These are phyloP conservation scores for Suillus subaureus DNA, from an alignment of 768 basidiomycete genomes.

Conservation along the genomic window DNA sequence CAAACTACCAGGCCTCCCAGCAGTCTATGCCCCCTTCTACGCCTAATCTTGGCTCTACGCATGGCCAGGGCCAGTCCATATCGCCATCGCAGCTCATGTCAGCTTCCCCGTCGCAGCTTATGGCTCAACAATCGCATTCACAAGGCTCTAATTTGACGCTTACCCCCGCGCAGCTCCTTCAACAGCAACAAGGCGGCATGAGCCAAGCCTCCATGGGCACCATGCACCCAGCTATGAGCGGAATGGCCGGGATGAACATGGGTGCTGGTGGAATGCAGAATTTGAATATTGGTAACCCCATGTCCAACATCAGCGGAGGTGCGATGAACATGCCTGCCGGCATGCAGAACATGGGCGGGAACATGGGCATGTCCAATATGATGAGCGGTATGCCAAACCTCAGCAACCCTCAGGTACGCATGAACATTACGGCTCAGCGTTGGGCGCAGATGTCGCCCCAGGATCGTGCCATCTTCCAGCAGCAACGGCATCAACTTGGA, in stretches of 20 bases:
- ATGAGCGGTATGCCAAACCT: slow-evolving; percentile 12
- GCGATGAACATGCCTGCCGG: slow-evolving; percentile 29
- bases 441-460: slow-evolving; percentile 31
- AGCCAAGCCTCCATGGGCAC: slow-evolving; percentile 12
- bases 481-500: slow-evolving; percentile 27
- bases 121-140: slow-evolving; percentile 19
- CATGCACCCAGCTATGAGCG: slow-evolving; percentile 29
- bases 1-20: slow-evolving; percentile 17
- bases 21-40: slow-evolving; percentile 19
- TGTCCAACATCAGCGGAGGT: slow-evolving; percentile 13
- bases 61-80: slow-evolving; percentile 22
- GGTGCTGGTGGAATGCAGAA: slow-evolving; percentile 24
- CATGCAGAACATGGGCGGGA: slow-evolving; percentile 23
- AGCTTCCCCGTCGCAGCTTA: slow-evolving; percentile 27
- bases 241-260: slow-evolving; percentile 23
- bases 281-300: slow-evolving; percentile 19
- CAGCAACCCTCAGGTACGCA: slow-evolving; percentile 19
- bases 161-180: slow-evolving; percentile 40
- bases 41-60: slow-evolving; percentile 11
- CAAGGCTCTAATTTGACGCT: slow-evolving; percentile 26
- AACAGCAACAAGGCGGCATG: slow-evolving; percentile 33
- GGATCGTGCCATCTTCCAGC: slow-evolving; percentile 31
- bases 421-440: slow-evolving; percentile 25
- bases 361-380: slow-evolving; percentile 20
- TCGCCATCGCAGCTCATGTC: slow-evolving; percentile 24